Evolutionary conservation across 148 eudicot genomes (phyloP).

Genomic region (Arbutus unedo): DNA sequence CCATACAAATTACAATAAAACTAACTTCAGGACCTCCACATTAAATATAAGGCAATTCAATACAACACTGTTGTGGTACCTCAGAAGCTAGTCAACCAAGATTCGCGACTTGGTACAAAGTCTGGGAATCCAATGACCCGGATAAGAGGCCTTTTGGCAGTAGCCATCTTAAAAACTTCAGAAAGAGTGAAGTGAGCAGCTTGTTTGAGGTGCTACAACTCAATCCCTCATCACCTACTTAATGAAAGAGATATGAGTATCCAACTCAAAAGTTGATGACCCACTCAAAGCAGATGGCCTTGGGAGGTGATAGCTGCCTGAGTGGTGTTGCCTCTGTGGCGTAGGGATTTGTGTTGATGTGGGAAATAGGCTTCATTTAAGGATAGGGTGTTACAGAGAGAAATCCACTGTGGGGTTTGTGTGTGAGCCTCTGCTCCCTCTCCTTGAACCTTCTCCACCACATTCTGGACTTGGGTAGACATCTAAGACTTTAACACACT

Average conservation of each 20-base stretch:
- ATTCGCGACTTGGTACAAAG: neutral
- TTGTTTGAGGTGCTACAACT: neutral
- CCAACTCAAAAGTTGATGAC: neutral
- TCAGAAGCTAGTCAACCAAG: neutral
- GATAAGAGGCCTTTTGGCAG: neutral
- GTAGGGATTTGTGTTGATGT: neutral
- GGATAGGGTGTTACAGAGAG: neutral
- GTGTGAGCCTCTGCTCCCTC: too few species aligned
- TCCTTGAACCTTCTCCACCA: too few species aligned
- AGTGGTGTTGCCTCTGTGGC: neutral
- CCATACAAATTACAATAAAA: neutral
- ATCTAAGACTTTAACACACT: too few species aligned
- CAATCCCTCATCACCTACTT: neutral
- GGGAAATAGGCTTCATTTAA: neutral
- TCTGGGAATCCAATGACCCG: neutral
- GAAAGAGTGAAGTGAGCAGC: neutral
- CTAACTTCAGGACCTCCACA: neutral
- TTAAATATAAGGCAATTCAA: neutral
- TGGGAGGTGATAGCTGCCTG: neutral
- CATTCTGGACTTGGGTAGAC: too few species aligned
- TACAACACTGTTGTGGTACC: neutral
- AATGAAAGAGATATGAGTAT: neutral
- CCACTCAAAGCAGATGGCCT: neutral
- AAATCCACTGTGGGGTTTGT: too few species aligned
- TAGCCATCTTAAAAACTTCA: neutral